These are phyloP conservation scores for Paracoccidioides brasiliensis DNA, from an alignment of 2,329 filamentous ascomycete genomes.

Conservation along the genomic window DNA sequence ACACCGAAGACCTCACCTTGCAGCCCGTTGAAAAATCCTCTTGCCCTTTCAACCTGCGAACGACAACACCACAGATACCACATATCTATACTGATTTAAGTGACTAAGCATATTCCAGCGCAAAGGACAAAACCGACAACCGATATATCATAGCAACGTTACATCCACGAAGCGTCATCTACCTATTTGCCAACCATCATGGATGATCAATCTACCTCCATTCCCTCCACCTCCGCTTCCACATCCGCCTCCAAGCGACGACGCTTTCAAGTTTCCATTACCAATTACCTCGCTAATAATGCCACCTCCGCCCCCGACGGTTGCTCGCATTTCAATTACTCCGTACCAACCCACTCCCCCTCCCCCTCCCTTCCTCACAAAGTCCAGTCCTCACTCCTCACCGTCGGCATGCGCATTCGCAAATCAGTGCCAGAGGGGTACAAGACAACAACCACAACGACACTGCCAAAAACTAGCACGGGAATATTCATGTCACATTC, in stretches of 20 bases:
- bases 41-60: too few relatives aligned
- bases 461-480: neutral
- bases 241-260: conserved; percentile 28
- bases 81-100: too few relatives aligned
- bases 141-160: neutral
- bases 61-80: too few relatives aligned
- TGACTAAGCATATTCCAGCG: too few relatives aligned
- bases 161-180: neutral
- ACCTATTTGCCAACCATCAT: conserved; percentile 8
- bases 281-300: conserved; percentile 23
- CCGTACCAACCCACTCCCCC: conserved; percentile 25
- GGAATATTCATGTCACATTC: neutral
- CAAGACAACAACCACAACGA: conserved; percentile 54
- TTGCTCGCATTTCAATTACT: conserved; percentile 28
- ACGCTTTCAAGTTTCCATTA: conserved; percentile 34
- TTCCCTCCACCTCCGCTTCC: conserved; percentile 18
- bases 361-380: conserved; percentile 46
- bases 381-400: conserved; percentile 72
- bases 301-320: conserved; percentile 11
- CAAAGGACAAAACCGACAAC: too few relatives aligned
- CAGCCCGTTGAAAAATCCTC: neutral
- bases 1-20: too few relatives aligned
- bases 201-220: conserved; percentile 3
- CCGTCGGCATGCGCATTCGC: conserved; percentile 85
- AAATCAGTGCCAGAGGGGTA: conserved; percentile 91